Evolutionary conservation across 139 green algal species (phyloP).

Genomic region (Mesotaenium endlicherianum): DNA sequence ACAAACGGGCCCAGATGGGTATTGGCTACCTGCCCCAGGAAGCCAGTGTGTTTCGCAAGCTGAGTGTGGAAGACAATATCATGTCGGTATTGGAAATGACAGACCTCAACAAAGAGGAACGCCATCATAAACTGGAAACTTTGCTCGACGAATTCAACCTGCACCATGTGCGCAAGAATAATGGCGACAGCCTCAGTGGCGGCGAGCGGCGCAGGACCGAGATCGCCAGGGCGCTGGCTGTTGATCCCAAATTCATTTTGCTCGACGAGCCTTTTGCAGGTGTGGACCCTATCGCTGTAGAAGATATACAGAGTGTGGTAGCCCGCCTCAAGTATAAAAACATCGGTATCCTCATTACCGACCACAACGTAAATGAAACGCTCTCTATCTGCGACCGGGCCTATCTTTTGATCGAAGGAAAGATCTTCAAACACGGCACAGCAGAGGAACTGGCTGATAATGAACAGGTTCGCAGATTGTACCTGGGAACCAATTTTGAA

Average conservation of each 20-base stretch:
- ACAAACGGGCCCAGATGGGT: neutral
- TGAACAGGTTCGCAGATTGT: neutral
- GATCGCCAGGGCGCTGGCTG: neutral
- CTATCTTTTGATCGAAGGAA: slow-evolving; percentile 8
- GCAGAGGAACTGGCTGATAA: neutral
- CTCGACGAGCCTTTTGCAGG: slow-evolving; percentile 22
- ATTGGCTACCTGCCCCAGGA: neutral
- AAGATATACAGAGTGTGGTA: slow-evolving; percentile 21
- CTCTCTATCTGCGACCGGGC: slow-evolving; percentile 15
- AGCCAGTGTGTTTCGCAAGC: neutral
- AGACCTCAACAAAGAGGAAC: neutral
- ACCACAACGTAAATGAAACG: slow-evolving; percentile 34
- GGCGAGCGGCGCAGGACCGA: neutral
- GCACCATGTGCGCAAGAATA: neutral
- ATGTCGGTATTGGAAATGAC: neutral
- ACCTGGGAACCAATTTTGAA: too few relatives aligned
- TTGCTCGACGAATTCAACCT: neutral
- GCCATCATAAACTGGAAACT: neutral
- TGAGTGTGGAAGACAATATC: neutral
- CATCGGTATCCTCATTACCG: slow-evolving; percentile 34
- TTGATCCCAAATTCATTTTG: neutral
- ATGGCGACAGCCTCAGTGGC: neutral
- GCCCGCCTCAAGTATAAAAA: neutral
- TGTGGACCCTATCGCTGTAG: slow-evolving; percentile 29
- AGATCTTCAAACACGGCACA: neutral